Evolutionary conservation across 2,329 filamentous ascomycete species (phyloP).

Genomic region (Fusarium sp.): DNA sequence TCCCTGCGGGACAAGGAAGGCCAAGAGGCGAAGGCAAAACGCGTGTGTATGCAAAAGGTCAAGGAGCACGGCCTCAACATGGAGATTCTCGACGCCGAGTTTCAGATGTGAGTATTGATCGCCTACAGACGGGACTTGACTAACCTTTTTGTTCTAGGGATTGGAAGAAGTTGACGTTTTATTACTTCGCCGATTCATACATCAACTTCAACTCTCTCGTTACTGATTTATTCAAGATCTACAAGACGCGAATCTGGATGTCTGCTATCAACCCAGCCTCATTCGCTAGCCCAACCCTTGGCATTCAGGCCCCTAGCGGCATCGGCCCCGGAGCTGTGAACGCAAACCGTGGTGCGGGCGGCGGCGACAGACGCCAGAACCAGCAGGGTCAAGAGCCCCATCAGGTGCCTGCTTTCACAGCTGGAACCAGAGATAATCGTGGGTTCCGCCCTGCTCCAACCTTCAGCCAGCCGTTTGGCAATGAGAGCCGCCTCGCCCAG

Average conservation of each 20-base stretch:
- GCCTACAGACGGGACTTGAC: neutral
- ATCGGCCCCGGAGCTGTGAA: constrained; percentile 75
- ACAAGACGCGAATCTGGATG: constrained; percentile 99
- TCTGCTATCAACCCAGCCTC: constrained; percentile 98
- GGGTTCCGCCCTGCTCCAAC: constrained; percentile 53
- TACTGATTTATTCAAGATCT: constrained; percentile 98
- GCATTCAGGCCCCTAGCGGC: constrained; percentile 75
- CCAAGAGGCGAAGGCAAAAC: constrained; percentile 96
- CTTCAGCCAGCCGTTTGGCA: constrained; percentile 55
- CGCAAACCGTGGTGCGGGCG: constrained; percentile 58
- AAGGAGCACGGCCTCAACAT: constrained; percentile 94
- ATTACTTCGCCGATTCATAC: constrained; percentile 97
- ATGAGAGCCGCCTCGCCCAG: constrained; percentile 56
- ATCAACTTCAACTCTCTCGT: constrained; percentile 99
- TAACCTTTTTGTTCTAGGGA: constrained; percentile 70
- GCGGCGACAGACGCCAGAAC: constrained; percentile 61
- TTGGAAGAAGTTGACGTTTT: constrained; percentile 98
- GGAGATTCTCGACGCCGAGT: constrained; percentile 98
- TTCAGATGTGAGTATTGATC: constrained; percentile 84
- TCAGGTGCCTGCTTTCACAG: constrained; percentile 51
- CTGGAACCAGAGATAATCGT: constrained; percentile 52
- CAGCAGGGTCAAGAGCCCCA: constrained; percentile 53
- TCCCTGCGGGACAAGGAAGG: constrained; percentile 94
- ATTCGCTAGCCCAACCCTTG: constrained; percentile 82
- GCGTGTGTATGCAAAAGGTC: constrained; percentile 96